Evolutionary conservation across 2,329 filamentous ascomycete genomes (phyloP), one percentile per base, ranked within the genome.

Genomic region (Colletotrichum cuscutae): DNA sequence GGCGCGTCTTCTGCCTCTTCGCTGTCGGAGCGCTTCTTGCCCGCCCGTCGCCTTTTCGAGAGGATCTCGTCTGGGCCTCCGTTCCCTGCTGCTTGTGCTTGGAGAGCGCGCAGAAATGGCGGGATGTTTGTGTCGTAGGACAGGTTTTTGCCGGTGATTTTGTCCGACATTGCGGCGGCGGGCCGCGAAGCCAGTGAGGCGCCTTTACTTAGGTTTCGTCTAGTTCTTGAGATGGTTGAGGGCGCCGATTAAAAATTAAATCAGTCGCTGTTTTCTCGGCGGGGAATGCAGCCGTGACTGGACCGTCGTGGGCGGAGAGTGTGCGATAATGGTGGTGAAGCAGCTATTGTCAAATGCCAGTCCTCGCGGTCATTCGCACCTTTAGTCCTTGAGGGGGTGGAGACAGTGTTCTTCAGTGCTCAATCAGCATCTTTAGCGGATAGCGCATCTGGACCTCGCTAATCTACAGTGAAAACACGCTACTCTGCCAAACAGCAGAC

Each of bases 1-100:
- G 94, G 94, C 62, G 87, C 92, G 80, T 96, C 94, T 76, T 96
- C 94, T 13, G 92, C 93, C 73, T 95, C 91, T 53, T 92, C 91
- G 76, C 92, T 91, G 72, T 85, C 89, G 19, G 89, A 89, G 46
- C 86, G 87, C 82, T 85, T 88, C 83, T 86, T 88, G 71, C 78
- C 81, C 61, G 86, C 83, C n/a, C 89, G 83, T 2, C 88, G 83
- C 22, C 84, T 84, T 6, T 82, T 84, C 1, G 87, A 85, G 49
- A 89, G 83, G 54, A 89, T 83, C 5, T 87, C 86, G 68, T 90
- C 87, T 76, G 89, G 84, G 49, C 88, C 82, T 79, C 81, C 79
- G 84, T 85, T 67, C 81, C 83, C 75, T 79, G 86, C 78, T 83
- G 86, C 77, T 80, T 90, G 82, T 76, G 88, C 86, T 84, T 87